phyloP scores from a whole-genome alignment of 1,284 basidiomycete genomes.

The Leccinum griseonigrum region DNA sequence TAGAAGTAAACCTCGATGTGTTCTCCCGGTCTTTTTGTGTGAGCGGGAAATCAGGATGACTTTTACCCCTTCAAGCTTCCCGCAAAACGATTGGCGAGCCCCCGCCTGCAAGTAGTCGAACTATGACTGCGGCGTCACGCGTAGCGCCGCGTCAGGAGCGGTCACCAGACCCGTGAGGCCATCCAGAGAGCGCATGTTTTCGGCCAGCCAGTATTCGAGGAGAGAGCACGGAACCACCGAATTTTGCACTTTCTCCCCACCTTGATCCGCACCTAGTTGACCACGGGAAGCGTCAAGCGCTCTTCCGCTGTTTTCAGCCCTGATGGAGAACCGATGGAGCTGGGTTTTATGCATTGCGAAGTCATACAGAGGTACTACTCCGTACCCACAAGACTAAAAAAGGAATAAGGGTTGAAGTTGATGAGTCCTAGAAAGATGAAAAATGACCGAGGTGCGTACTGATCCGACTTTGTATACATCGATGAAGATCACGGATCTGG shows the following conservation, averaged over 20 bases:
- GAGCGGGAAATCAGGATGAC: too few species aligned
- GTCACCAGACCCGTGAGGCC: constrained; percentile 42
- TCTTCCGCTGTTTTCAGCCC: constrained; percentile 31
- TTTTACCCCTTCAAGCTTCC: too few species aligned
- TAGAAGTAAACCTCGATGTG: too few species aligned
- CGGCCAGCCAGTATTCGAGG: constrained; percentile 43
- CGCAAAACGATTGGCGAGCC: too few species aligned
- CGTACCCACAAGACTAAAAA: constrained; percentile 51
- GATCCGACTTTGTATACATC: constrained; percentile 51
- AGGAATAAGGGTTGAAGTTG: background rate
- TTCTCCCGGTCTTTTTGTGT: too few species aligned
- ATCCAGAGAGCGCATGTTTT: constrained; percentile 50
- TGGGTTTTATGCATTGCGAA: constrained; percentile 45
- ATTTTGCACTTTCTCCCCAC: background rate
- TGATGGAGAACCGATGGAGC: constrained; percentile 31
- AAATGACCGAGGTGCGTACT: constrained; percentile 34
- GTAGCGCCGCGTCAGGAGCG: constrained; percentile 22
- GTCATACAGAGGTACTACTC: constrained; percentile 49
- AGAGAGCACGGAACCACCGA: constrained; percentile 33
- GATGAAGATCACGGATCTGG: constrained; percentile 49
- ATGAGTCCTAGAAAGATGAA: background rate
- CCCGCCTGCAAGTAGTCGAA: too few species aligned
- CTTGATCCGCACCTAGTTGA: background rate
- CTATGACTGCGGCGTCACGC: constrained; percentile 6
- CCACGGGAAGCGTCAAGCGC: background rate